Evolutionary conservation across 2,329 filamentous ascomycete genomes (phyloP).

Genomic region (Macroventuria anomochaeta): DNA sequence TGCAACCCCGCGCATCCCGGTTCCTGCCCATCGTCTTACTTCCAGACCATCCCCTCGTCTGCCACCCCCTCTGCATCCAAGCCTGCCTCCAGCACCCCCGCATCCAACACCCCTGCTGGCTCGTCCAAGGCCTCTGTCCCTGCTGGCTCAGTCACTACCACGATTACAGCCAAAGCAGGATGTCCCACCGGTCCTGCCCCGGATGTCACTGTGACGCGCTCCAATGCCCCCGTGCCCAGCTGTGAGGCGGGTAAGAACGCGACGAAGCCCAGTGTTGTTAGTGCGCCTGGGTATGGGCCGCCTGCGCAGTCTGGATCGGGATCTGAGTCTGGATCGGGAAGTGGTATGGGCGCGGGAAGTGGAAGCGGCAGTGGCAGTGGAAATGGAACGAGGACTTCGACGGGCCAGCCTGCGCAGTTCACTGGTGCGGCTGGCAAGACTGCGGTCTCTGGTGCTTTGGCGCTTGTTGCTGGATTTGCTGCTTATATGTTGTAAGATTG

Average conservation of each 20-base stretch:
- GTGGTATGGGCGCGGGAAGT: neutral
- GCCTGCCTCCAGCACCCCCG: neutral
- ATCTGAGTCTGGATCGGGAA: neutral
- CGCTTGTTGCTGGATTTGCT: neutral
- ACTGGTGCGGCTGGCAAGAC: conserved; percentile 15
- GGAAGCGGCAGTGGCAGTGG: neutral
- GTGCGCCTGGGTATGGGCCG: conserved; percentile 18
- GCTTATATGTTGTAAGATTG: neutral
- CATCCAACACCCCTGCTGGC: neutral
- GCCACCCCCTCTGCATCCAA: neutral
- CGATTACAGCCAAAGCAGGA: conserved; percentile 22
- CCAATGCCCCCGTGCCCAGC: conserved; percentile 18
- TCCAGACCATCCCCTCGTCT: too few species aligned
- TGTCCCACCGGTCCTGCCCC: conserved; percentile 25
- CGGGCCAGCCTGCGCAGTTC: conserved; percentile 9
- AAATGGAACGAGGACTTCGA: neutral
- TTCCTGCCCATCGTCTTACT: too few species aligned
- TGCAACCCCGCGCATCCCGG: too few species aligned
- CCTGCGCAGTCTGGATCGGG: neutral
- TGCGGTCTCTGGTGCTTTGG: neutral
- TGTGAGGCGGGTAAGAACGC: conserved; percentile 27
- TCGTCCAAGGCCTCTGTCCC: too few species aligned
- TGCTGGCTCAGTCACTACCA: conserved; percentile 14
- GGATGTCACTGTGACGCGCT: conserved; percentile 28
- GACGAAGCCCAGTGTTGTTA: conserved; percentile 28